Evolutionary conservation across 176 grass and related monocot species (phyloP), one percentile per base, ranked within the genome.

Genomic region (Themeda triandra): DNA sequence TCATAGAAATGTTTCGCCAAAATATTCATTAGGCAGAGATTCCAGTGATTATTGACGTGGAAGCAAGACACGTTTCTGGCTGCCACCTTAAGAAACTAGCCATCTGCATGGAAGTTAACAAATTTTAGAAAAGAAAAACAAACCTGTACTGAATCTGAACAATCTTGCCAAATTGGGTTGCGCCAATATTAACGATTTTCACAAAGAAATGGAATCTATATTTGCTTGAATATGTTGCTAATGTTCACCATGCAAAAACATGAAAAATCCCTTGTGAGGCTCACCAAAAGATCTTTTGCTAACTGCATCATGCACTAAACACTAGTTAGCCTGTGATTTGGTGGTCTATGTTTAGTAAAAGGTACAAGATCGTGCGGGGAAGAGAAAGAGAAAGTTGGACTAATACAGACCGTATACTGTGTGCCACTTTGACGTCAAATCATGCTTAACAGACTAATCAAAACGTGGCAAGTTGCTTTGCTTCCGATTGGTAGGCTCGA

Each of bases 381-480:
- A 15, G 3, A 19, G 18, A 60, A 32, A 69, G 18, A 18, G 63
- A 68, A 5, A 41, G 77, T 17, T 17, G 13, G 63, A 75, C 8
- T 25, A 59, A 87, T 36, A 13, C 33, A 35, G 21, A 71, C 78
- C 64, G 64, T 45, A 51, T 78, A 42, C 46, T 44, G 46, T 77
- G 63, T 7, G 3, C 23, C 5, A 29, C 73, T 24, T 78, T 58
- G 33, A 29, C 46, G 35, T 32, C 46, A 69, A 24, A 56, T 77
- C 83, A 13, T 42, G 44, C 11, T 77, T 77, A 39, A 66, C 33
- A 31, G 35, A 76, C 60, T 13, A 56, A 69, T 59, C 25, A 82
- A 66, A 76, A 76, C 48, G 63, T 62, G 85, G 36, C 77, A 63
- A 75, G 85, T 75, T 75, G 84, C 42, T 73, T 54, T 2, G 31